These are phyloP conservation scores for Coleophoma cylindrospora DNA, from an alignment of 2,329 filamentous ascomycete genomes.

Conservation along the genomic window DNA sequence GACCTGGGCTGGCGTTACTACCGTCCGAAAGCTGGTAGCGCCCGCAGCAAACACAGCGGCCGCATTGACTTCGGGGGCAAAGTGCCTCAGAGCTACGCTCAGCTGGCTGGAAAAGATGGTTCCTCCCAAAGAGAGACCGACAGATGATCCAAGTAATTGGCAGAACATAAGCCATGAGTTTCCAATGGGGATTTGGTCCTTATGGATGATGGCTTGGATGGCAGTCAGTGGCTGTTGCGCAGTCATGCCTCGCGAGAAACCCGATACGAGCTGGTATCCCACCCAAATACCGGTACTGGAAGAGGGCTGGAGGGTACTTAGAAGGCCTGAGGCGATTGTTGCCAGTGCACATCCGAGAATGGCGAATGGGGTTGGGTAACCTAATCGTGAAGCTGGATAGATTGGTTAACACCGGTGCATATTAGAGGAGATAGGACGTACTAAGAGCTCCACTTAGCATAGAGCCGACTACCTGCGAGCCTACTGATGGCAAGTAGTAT, in stretches of 20 bases:
- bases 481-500: slow-evolving; percentile 17
- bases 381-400: slow-evolving; percentile 21
- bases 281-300: slow-evolving; percentile 27
- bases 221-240: slow-evolving; percentile 14
- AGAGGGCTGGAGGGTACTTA: slow-evolving; percentile 7
- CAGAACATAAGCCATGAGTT: slow-evolving; percentile 18
- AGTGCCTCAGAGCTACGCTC: slow-evolving; percentile 1
- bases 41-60: slow-evolving; percentile 27
- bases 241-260: slow-evolving; percentile 19
- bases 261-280: slow-evolving; percentile 20
- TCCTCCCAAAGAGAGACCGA: slow-evolving; percentile 20
- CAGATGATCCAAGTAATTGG: slow-evolving; percentile 16
- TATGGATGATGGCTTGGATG: slow-evolving; percentile 19
- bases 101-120: slow-evolving; percentile 23
- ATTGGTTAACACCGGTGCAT: slow-evolving; percentile 18
- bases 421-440: slow-evolving; percentile 6
- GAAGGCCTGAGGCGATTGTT: slow-evolving; percentile 9
- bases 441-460: no score
- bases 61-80: slow-evolving; percentile 2
- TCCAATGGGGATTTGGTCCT: slow-evolving; percentile 19
- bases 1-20: slow-evolving; percentile 34
- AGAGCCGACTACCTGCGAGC: no score
- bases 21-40: slow-evolving; percentile 42
- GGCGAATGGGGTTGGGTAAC: slow-evolving; percentile 27
- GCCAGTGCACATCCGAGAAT: slow-evolving; percentile 30